These are phyloP conservation scores for Rhynchosporium secalis DNA, from an alignment of 2,329 filamentous ascomycete genomes.

Conservation along the genomic window DNA sequence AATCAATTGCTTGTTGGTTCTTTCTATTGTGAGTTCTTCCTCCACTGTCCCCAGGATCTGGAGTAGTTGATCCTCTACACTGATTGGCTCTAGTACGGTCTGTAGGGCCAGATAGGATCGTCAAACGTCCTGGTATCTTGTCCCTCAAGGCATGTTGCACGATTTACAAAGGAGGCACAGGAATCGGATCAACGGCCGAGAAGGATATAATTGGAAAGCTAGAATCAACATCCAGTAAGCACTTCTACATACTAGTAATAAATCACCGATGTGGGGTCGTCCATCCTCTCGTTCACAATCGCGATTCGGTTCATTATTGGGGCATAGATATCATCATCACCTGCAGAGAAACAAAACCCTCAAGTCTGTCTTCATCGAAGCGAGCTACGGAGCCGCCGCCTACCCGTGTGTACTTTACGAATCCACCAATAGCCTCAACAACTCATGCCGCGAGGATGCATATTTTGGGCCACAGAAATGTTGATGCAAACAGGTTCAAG, in stretches of 20 bases:
- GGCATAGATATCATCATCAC: not conserved
- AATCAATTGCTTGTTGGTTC: not conserved
- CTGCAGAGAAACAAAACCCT: too few relatives aligned
- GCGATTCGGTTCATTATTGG: too few relatives aligned
- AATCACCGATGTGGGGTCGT: not conserved
- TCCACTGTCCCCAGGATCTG: not conserved
- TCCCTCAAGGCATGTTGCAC: slow-evolving; percentile 14
- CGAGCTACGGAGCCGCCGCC: slow-evolving; percentile 1
- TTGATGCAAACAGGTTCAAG: not conserved
- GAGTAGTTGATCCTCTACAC: not conserved
- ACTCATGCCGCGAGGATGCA: not conserved
- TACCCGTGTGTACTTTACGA: not conserved
- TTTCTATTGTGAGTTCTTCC: not conserved
- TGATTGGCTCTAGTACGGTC: slow-evolving; percentile 18
- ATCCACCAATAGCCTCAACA: slow-evolving; percentile 6
- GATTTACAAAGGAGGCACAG: not conserved
- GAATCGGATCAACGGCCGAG: slow-evolving; percentile 3
- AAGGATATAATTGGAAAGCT: not conserved
- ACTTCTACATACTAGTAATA: not conserved
- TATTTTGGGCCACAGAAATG: not conserved
- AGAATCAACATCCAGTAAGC: slow-evolving; percentile 5
- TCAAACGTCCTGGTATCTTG: not conserved
- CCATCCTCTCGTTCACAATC: not conserved
- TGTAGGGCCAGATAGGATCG: not conserved
- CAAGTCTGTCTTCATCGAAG: not conserved